Conservation (phyloP, 768 basidiomycete species). For the Lactifluus hygrophoroides region DNA sequence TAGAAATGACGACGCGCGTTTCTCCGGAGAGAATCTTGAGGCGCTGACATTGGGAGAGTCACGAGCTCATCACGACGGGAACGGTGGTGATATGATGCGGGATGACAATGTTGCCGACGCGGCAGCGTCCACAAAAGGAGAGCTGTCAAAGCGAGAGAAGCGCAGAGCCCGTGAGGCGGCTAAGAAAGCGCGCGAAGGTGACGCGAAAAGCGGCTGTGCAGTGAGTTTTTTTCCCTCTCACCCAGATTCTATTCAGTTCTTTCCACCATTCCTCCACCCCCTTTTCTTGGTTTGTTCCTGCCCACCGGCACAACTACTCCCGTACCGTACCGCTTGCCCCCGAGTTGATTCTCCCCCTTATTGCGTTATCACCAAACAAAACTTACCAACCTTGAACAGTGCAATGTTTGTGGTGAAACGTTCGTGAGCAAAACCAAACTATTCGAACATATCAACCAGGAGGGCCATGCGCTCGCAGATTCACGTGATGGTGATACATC, state of each 20-base stretch:
- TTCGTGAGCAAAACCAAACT: conserved; percentile 68
- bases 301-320: neutral
- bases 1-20: neutral
- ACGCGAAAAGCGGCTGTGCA: conserved; percentile 10
- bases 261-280: too few relatives aligned
- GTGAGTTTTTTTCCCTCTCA: conserved; percentile 1
- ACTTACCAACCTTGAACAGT: conserved; percentile 29
- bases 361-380: neutral
- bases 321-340: neutral
- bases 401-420: conserved; percentile 56
- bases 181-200: conserved; percentile 43
- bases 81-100: conserved; percentile 10
- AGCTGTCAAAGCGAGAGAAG: conserved; percentile 72
- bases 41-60: neutral
- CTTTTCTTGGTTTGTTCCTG: too few relatives aligned
- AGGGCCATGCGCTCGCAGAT: conserved; percentile 57
- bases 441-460: conserved; percentile 62
- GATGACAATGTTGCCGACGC: conserved; percentile 6
- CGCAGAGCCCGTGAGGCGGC: conserved; percentile 64
- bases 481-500: conserved; percentile 24
- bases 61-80: neutral
- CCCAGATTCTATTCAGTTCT: neutral
- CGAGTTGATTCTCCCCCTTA: neutral
- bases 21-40: neutral
- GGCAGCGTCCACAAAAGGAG: conserved; percentile 19